Percentiles rank a stretch among this genome's conserved stretches.
Evolutionary conservation across 2,329 filamentous ascomycete species (phyloP).

Genomic region (Iodosphaeria phyllophila): DNA sequence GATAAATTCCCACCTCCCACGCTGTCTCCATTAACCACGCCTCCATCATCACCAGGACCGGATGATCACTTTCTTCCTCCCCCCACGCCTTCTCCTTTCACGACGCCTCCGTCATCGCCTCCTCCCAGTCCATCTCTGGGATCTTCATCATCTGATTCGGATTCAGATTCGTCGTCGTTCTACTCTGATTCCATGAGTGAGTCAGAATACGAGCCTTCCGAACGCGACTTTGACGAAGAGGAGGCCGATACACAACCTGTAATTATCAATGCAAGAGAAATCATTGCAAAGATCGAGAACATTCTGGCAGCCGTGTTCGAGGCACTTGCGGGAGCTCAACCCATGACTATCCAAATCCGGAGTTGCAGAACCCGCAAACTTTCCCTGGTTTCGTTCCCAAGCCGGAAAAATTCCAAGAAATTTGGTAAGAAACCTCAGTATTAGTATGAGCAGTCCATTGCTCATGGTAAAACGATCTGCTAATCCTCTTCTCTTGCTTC

Average conservation of each 20-base stretch:
- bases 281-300: slow-evolving; percentile 33
- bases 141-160: too few species aligned
- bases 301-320: slow-evolving; percentile 33
- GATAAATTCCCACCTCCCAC: neutral
- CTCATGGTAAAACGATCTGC: too few species aligned
- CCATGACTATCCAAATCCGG: slow-evolving; percentile 27
- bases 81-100: too few species aligned
- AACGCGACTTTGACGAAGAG: too few species aligned
- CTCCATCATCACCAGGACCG: neutral
- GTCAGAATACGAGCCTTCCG: too few species aligned
- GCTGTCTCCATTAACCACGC: neutral
- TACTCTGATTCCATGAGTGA: too few species aligned
- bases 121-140: too few species aligned
- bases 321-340: slow-evolving; percentile 22
- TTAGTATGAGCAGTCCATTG: slow-evolving; percentile 1
- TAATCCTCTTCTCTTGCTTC: slow-evolving; percentile 1
- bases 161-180: too few species aligned
- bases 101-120: too few species aligned
- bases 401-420: slow-evolving; percentile 7
- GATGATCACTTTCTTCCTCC: too few species aligned
- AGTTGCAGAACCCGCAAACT: slow-evolving; percentile 13
- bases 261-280: too few species aligned
- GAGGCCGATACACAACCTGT: too few species aligned
- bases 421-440: slow-evolving; percentile 10
- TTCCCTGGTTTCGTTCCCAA: slow-evolving; percentile 8